Evolutionary conservation across 345 rosid species (phyloP), one percentile per base, ranked within the genome.

Genomic region (Iberis pinnata): DNA sequence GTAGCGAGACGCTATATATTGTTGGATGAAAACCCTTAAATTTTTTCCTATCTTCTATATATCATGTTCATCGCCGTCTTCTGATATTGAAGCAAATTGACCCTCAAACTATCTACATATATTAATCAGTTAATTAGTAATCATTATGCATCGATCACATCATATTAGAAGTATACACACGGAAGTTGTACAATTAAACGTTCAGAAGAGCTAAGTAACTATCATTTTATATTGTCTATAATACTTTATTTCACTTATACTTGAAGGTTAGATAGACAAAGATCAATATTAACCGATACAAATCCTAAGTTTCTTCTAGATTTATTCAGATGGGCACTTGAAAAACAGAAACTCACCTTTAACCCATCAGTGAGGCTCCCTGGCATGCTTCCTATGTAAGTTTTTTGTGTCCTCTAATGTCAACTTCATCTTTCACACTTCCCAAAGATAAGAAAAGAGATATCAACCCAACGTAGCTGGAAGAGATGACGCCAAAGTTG

Each of bases 331-430:
- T 18, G 12, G 12, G 13, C 22, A 49, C n/a, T 41, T 14, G 18
- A 29, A 63, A 45, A 56, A 33, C 27, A 29, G 22, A 14, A 20
- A 32, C 41, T 60, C 61, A 92, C 98, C 95, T 90, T 90, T 61
- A 92, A 37, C 45, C 98, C 96, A 65, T 88, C 95, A 71, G 88
- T 83, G 41, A 92, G 96, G 65, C 95, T 95, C 61, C 96, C 98
- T 32, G 98, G 96, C 98, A 92, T 84, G 76, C 98, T 92, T 48
- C 96, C 96, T 60, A 88, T 85, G 72, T 88, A 92, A 13, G 98
- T 92, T 71, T 96, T 83, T 72, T 73, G 56, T 92, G 98, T 63
- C 98, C 98, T 77, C 96, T 83, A 42, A 92, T 87, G 71, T 92
- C 96, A 55, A 95, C 96, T 79, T 92, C 96, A 63, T 87, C 98